phyloP scores from a whole-genome alignment of 176 grass and related monocot species.

The Cenchrus fungigraminus region DNA sequence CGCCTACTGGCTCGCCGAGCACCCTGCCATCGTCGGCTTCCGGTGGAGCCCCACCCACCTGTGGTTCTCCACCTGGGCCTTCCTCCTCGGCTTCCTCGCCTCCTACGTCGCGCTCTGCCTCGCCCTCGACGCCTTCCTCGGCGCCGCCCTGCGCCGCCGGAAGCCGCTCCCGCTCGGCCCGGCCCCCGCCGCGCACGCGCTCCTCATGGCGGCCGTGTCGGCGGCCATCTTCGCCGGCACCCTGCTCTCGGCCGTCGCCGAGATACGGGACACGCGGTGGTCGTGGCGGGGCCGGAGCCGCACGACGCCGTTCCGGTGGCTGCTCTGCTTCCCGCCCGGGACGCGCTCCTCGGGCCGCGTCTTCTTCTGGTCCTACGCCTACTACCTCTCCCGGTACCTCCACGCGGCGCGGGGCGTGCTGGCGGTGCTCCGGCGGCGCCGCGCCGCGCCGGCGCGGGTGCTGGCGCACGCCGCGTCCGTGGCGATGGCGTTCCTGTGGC shows the following conservation, averaged over 20 bases:
- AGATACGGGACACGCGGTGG: conserved; percentile 94
- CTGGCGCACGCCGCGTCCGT: conserved; percentile 73
- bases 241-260: conserved; percentile 68
- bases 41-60: conserved; percentile 72
- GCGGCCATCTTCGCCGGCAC: conserved; percentile 65
- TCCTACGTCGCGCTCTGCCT: conserved; percentile 59
- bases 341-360: conserved; percentile 81
- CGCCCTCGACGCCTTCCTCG: conserved; percentile 39
- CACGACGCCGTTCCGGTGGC: conserved; percentile 79
- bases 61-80: conserved; percentile 81
- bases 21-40: conserved; percentile 86
- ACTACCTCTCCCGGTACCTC: conserved; percentile 95
- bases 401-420: conserved; percentile 71
- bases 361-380: conserved; percentile 99
- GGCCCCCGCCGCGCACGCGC: conserved; percentile 59
- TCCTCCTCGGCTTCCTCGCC: conserved; percentile 65
- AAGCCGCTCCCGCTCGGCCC: conserved; percentile 64
- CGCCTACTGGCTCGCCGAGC: conserved; percentile 85
- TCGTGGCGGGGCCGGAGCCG: conserved; percentile 75
- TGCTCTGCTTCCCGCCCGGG: conserved; percentile 86
- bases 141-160: conserved; percentile 31
- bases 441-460: conserved; percentile 34
- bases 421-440: conserved; percentile 49
- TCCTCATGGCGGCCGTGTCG: conserved; percentile 67
- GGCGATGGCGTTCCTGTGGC: conserved; percentile 95